Evolutionary conservation across 2,329 filamentous ascomycete genomes (phyloP), one percentile per base, ranked within the genome.

Genomic region (Coniochaeta sp.): DNA sequence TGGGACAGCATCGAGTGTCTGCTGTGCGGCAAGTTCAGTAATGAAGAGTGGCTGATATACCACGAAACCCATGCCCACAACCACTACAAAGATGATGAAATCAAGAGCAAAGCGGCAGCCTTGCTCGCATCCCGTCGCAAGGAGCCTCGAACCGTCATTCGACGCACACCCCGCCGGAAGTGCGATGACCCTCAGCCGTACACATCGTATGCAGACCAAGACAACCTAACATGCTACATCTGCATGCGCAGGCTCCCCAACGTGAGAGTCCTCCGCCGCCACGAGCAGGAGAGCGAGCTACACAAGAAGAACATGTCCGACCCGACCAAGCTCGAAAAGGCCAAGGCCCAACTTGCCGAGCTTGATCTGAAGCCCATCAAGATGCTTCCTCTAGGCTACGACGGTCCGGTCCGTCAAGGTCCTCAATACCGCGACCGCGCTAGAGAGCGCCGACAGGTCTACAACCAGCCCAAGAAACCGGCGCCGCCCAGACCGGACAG

Each of bases 361-460:
- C 73, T 73, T 33, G 73, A 74, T 56, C 65, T 65, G 50, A 65
- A 66, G 52, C 60, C 60, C 1, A 64, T 62, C 26, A 64, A 64
- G 33, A 63, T 63, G 11, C 66, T 64, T 22, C 34, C 33, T 16
- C n/a, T 50, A 22, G 59, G 33, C 56, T 28, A 52, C 34, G 44
- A 7, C 55, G 36, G 7, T 4, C 17, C 28, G 38, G 58, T 17
- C 57, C 61, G 5, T 58, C 60, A 33, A 62, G 66, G 47, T 64
- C 65, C 16, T 57, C 38, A n/a, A 69, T 89, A 88, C 68, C 81
- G 85, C 26, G 88, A 91, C 68, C 80, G 88, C 36, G 88, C 88
- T 6, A 86, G 83, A 66, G 87, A 90, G 70, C 81, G 88, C 19
- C 81, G 88, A 8, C 72, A 82, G 61, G 83, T 80, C 1, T 86